Base-by-base conservation (phyloP, 177 flowering plant species). In the Telopea speciosissima region DNA sequence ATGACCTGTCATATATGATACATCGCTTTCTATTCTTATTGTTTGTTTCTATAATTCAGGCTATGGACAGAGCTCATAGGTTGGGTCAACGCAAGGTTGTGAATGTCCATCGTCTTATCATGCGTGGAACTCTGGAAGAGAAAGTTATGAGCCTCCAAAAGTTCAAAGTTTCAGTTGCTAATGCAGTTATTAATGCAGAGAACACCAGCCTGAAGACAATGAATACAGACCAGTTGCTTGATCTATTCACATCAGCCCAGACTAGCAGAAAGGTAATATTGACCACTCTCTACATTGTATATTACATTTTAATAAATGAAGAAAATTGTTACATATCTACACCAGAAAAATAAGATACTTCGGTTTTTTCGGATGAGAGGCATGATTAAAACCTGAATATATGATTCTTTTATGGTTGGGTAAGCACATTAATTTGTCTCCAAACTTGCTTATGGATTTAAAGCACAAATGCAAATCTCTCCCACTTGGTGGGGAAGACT, bases 1-100 rank as follows among this genome's bases (percentile, higher is more conserved):
- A 36, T 36, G 31, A 28, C 0, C 3, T 28, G 31, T 28, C 31
- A 28, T 28, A 28, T 28, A 2, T 28, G 31, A 28, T 28, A 36
- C 9, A 36, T 36, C 9, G 40, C 9, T 36, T 36, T 36, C 5
- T 3, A 5, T 36, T 36, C 40, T 36, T 36, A 8, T 36, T 36
- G 40, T 36, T 36, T 8, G 1, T 49, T 49, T 49, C 19, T 11
- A n/a, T 16, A 65, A 72, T 70, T 24, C 42, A 21, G 99, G 99
- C 99, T 72, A 96, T 93, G 99, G 99, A 96, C 78, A 85, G 99
- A 87, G 99, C 99, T 17, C 99, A 96, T 74, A 85, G 97, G 73
- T 82, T 96, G 69, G 99, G 99, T 26, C 99, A 93, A 76, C 80
- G 84, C 67, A 96, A 85, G 76, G 97, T 93, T 28, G 99, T 96